phyloP scores from a whole-genome alignment of 106 monocot genomes.

The Acorus calamus region DNA sequence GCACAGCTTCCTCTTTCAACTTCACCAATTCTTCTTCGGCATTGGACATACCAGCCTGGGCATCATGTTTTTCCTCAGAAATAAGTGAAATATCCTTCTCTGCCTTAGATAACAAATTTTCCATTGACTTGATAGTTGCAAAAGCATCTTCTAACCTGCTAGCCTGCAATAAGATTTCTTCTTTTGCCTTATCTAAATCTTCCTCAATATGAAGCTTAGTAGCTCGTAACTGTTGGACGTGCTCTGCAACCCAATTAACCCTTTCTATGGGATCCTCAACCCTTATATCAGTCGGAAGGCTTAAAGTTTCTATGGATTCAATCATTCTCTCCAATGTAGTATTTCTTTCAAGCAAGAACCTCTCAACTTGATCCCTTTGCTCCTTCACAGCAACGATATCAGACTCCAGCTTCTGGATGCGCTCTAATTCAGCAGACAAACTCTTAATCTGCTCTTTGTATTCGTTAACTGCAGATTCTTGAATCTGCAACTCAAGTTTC shows the following conservation, averaged over 20 bases:
- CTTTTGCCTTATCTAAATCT: conserved; percentile 50
- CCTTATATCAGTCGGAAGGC: conserved; percentile 25
- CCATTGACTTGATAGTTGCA: conserved; percentile 36
- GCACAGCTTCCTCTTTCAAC: conserved; percentile 42
- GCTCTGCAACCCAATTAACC: conserved; percentile 32
- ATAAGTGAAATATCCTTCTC: conserved; percentile 25
- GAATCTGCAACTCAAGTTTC: conserved; percentile 41
- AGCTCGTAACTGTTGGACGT: conserved; percentile 33
- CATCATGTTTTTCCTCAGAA: conserved; percentile 45
- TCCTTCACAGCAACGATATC: conserved; percentile 41
- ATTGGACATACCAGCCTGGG: conserved; percentile 20
- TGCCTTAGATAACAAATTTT: conserved; percentile 34
- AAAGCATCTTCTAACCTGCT: conserved; percentile 33
- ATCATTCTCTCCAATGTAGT: conserved; percentile 27
- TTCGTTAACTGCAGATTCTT: conserved; percentile 40
- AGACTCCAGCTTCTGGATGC: conserved; percentile 41
- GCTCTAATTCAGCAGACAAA: conserved; percentile 33
- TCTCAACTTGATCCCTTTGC: conserved; percentile 33
- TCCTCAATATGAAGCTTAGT: conserved; percentile 21
- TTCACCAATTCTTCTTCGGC: conserved; percentile 49
- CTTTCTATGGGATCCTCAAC: conserved; percentile 57
- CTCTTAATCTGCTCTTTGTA: conserved; percentile 38
- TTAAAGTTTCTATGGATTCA: conserved; percentile 35
- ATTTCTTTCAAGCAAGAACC: conserved; percentile 36
- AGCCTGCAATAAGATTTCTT: conserved; percentile 23